Base-by-base conservation (phyloP, 805 yeast species). In the Cyberlindnera bimundalis region DNA sequence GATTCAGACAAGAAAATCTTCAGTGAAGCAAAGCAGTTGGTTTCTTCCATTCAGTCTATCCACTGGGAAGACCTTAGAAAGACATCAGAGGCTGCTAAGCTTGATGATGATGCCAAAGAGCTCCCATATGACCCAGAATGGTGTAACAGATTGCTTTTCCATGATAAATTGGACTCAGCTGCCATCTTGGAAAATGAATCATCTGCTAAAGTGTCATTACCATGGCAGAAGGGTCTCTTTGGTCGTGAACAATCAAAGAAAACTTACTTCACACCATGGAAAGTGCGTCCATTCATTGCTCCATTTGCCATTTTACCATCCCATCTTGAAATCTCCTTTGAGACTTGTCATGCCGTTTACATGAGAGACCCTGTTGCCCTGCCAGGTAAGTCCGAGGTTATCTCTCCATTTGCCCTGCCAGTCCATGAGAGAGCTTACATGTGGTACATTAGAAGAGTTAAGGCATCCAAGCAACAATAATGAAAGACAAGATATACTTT, bases 291-390 rank as follows among this genome's bases (percentile, higher is more conserved):
- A 32, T 93, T 91, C 66, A 66, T 93, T 48, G 90, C 96, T 2
- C 95, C 96, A 34, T 86, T 89, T 65, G 93, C 97, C 11, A 76
- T 93, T 45, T 73, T 87, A 56, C 99, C 99, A 21, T 81, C 85
- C 48, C 98, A 93, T 64, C 69, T 93, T 40, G 98, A 93, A 67
- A 69, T 93, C 33, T 85, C 95, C 17, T 91, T 86, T 64, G 76
- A 77, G 47, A 88, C 97, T 5, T 91, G 98, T 61, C 96, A 90
- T 62, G 97, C 96, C 5, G 84, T 93, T n/a, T 93, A 91, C 64
- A 67, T 93, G 62, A 83, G 97, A 66, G 96, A 93, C 62, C 99
- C 99, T 13, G 89, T 93, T 36, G 96, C 97, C 12, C 79, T 97
- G 62, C 96, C 97, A 6, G 97, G 96, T 42, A 90, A 86, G 59